Base-by-base conservation (phyloP, 371 early-diverging fungal genomes). In the Rhizomucor pusillus region DNA sequence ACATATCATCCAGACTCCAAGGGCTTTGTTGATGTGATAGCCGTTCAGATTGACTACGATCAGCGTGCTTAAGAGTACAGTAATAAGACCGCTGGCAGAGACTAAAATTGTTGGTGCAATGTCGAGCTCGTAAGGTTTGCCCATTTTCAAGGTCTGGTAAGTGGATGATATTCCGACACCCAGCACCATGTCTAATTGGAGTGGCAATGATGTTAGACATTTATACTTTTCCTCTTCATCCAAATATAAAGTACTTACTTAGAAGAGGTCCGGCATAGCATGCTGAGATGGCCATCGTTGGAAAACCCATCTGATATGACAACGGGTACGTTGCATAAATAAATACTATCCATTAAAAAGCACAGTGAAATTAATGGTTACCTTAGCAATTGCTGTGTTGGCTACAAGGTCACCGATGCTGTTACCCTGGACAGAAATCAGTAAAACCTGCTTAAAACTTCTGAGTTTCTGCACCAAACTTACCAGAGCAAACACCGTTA, bases 201-300 rank as follows among this genome's bases (percentile, higher is more conserved):
- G 29, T 7, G 7, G 29, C 29, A 29, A 7, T 7, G 29, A 5
- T 29, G 29, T 29, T 29, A 29, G 7, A 5, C 5, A 29, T 29
- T 29, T 29, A 29, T n/a, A n/a, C n/a, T n/a, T n/a, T n/a, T n/a
- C n/a, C n/a, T n/a, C n/a, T n/a, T n/a, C n/a, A n/a, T n/a, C n/a
- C n/a, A n/a, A n/a, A n/a, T n/a, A n/a, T n/a, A n/a, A n/a, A n/a
- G n/a, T n/a, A 64, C 75, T 69, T 77, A 87, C 86, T 90, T 29
- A 91, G 59, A 70, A 91, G 71, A 1, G 92, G 92, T 3, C 90
- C 87, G 23, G 90, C 92, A 65, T 91, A 92, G 53, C 92, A 92
- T 1, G 93, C 93, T 13, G 88, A 82, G 22, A 92, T 77, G 1
- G 90, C 92, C 92, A 92, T 92, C 33, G 80, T 83, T 5, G 93